A percentile compares a stretch with the other conserved stretches of the same genome.
phyloP scores from a whole-genome alignment of 139 green algal genomes.

The Chlamydomonas schloesseri region DNA sequence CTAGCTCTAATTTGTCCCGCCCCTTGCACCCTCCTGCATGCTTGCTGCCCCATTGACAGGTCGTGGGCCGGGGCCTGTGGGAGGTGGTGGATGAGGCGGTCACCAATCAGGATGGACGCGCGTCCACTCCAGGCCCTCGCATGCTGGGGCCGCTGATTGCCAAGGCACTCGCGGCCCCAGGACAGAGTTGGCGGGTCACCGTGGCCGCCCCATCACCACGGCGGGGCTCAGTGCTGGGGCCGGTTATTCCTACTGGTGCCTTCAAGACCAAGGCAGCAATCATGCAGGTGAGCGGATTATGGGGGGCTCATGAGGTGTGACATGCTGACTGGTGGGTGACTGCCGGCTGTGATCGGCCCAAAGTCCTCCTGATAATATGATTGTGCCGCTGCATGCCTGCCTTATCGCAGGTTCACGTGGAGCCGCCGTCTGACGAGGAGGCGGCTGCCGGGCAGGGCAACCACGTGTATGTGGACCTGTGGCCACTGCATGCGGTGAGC shows the following conservation, averaged over 20 bases:
- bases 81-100: slow-evolving; percentile 5
- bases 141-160: too few relatives aligned
- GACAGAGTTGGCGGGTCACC: background rate
- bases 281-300: background rate
- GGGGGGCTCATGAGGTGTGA: too few relatives aligned
- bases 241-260: background rate
- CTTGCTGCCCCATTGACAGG: background rate
- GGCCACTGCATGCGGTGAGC: background rate
- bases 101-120: background rate
- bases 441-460: background rate
- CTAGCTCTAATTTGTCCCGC: too few relatives aligned
- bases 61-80: background rate
- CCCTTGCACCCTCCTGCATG: too few relatives aligned
- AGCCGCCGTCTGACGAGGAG: background rate
- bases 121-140: too few relatives aligned
- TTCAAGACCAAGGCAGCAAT: background rate
- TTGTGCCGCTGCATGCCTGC: too few relatives aligned
- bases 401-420: background rate
- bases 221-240: background rate
- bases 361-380: background rate
- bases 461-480: slow-evolving; percentile 3
- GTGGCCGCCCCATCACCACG: background rate
- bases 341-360: too few relatives aligned
- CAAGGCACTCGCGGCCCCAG: background rate
- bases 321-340: too few relatives aligned